phyloP scores from a whole-genome alignment of 2,329 filamentous ascomycete species.

The Neonectria neomacrospora region DNA sequence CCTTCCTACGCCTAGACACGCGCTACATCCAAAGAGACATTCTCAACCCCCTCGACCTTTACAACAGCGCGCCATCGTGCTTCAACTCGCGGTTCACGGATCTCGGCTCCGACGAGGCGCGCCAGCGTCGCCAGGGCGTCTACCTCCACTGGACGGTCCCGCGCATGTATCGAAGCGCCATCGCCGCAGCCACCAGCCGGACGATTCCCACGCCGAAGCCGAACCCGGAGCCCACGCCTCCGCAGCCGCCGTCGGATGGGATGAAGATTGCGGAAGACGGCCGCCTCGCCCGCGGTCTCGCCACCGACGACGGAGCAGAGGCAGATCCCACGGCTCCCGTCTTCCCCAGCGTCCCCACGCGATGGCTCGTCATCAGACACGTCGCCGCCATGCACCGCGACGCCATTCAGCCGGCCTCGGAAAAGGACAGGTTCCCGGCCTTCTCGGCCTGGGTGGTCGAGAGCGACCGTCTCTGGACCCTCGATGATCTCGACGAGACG shows the following conservation, averaged over 20 bases:
- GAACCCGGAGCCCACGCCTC: too few species aligned
- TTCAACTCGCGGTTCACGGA: conserved; percentile 52
- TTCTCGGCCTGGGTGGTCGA: conserved; percentile 53
- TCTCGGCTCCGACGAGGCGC: conserved; percentile 40
- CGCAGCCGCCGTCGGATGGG: too few species aligned
- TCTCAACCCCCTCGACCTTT: conserved; percentile 50
- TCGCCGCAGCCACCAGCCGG: too few species aligned
- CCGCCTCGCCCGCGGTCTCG: too few species aligned
- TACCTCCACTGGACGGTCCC: conserved; percentile 58
- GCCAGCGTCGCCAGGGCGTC: conserved; percentile 50
- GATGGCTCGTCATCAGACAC: conserved; percentile 53
- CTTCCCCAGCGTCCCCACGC: conserved; percentile 43
- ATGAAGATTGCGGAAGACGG: conserved; percentile 36
- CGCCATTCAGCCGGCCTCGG: conserved; percentile 25
- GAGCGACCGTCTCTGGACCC: conserved; percentile 47
- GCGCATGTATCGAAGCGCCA: too few species aligned
- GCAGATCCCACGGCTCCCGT: too few species aligned
- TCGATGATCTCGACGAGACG: conserved; percentile 46
- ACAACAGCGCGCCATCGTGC: conserved; percentile 46
- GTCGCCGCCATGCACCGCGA: conserved; percentile 40
- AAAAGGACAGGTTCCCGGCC: conserved; percentile 2
- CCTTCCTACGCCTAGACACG: conserved; percentile 52
- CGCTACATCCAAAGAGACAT: conserved; percentile 53
- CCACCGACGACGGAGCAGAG: too few species aligned
- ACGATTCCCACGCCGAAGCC: too few species aligned